Conservation (phyloP, 805 yeast genomes). For the Dipodascus geniculatus region DNA sequence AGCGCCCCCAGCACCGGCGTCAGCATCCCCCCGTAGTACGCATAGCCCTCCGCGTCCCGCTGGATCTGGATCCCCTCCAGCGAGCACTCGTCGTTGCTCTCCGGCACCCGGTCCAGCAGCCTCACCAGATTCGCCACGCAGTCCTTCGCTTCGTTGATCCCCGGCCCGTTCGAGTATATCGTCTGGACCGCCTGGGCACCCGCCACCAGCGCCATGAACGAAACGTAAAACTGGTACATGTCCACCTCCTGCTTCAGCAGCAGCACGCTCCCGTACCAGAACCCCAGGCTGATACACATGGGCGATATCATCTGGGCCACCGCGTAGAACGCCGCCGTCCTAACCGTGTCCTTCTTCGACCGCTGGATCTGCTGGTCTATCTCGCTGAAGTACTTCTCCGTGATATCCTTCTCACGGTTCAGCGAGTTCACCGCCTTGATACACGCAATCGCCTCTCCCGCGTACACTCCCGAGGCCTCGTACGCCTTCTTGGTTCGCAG, state of each 20-base stretch:
- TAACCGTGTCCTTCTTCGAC: conserved; percentile 14
- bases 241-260: conserved; percentile 20
- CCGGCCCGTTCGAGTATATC: conserved; percentile 28
- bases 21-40: not conserved
- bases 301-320: conserved; percentile 26
- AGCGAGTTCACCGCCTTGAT: conserved; percentile 28
- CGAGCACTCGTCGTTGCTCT: conserved; percentile 19
- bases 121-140: conserved; percentile 22
- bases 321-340: conserved; percentile 24
- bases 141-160: conserved; percentile 26
- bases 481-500: conserved; percentile 25
- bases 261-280: conserved; percentile 29
- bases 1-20: conserved; percentile 33
- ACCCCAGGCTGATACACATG: conserved; percentile 25
- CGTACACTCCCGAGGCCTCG: conserved; percentile 26
- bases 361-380: conserved; percentile 16
- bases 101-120: conserved; percentile 20
- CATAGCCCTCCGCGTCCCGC: conserved; percentile 17
- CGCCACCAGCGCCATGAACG: conserved; percentile 23
- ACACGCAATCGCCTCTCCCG: conserved; percentile 25
- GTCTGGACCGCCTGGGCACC: conserved; percentile 30
- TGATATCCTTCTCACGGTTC: conserved; percentile 26
- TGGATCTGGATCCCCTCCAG: conserved; percentile 17
- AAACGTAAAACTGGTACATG: conserved; percentile 23
- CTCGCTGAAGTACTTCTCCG: conserved; percentile 15